Base-by-base conservation (phyloP, 345 rosid species). In the Turnera subulata region DNA sequence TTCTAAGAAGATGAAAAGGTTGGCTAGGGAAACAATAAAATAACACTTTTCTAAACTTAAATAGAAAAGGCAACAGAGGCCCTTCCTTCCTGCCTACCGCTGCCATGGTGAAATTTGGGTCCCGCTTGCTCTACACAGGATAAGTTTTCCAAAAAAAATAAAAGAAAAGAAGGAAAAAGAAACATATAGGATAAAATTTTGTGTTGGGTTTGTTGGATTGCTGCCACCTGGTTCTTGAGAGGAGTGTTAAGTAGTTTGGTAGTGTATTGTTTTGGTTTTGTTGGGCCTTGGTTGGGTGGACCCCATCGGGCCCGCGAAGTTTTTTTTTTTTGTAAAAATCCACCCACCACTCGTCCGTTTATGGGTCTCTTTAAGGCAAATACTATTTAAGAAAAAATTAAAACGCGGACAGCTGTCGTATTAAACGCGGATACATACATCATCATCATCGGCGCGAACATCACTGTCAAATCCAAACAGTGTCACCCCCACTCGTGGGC, bases 371-470 rank as follows among this genome's bases (percentile, higher is more conserved):
- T 40, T 40, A 40, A 20, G 50, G 18, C 13, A 7, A 11, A 4
- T 16, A 19, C 14, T n/a, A 12, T 18, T 5, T 16, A 11, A 7
- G 33, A 5, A 14, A 49, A 16, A 2, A 24, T 9, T 2, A 0
- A 49, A 66, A 62, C 6, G 45, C 59, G 64, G 76, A 66, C 76
- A 69, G 44, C 55, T 66, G 75, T 70, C 66, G 40, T 1, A 1
- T 46, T 21, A 35, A 39, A 75, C 80, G 68, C 68, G 76, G 66
- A 53, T 50, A 6, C 6, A 32, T 21, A 26, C 75, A 17, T 65
- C 68, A 60, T 49, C 64, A 17, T 66, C 53, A 0, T 20, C 10
- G 33, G 25, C 16, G 1, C 10, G 11, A 49, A 23, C 64, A 4
- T 53, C 53, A 20, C 52, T 56, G 6, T 59, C 62, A 43, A 35